A percentile compares a stretch with the other conserved stretches of the same genome.
phyloP scores from a whole-genome alignment of 768 basidiomycete species.

The Trametes punicea region DNA sequence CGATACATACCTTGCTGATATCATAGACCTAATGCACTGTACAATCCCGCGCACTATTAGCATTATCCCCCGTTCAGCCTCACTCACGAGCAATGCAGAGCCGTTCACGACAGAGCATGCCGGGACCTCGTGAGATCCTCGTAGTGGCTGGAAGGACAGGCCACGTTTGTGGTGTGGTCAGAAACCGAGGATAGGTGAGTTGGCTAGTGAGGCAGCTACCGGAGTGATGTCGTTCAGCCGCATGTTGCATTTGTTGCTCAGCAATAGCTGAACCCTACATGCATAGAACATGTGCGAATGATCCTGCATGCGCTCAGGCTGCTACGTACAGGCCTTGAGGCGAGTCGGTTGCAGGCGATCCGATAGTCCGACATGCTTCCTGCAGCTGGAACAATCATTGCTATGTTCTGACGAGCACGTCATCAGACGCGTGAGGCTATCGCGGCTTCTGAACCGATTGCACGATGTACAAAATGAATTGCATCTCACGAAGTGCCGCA shows the following conservation, averaged over 20 bases:
- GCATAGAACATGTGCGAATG: too few species aligned
- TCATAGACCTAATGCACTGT: slow-evolving; percentile 20
- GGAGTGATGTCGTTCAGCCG: too few species aligned
- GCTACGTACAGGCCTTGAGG: neutral
- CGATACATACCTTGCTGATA: slow-evolving; percentile 18
- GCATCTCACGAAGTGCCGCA: neutral
- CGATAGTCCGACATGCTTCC: neutral
- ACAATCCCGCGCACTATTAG: slow-evolving; percentile 16
- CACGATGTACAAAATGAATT: neutral
- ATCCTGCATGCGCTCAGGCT: neutral
- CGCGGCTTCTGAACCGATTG: neutral
- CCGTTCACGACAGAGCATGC: neutral
- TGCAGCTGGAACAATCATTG: neutral
- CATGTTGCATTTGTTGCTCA: too few species aligned
- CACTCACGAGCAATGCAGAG: slow-evolving; percentile 15
- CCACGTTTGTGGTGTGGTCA: too few species aligned
- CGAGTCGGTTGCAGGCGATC: neutral
- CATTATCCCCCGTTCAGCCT: slow-evolving; percentile 15
- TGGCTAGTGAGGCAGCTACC: too few species aligned
- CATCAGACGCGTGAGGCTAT: neutral
- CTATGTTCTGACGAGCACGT: slow-evolving; percentile 3
- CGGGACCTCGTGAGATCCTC: neutral
- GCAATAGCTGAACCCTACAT: too few species aligned
- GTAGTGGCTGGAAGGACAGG: too few species aligned
- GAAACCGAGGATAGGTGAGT: too few species aligned